Conservation (phyloP, 2,329 filamentous ascomycete genomes). For the Penicillium sp. region DNA sequence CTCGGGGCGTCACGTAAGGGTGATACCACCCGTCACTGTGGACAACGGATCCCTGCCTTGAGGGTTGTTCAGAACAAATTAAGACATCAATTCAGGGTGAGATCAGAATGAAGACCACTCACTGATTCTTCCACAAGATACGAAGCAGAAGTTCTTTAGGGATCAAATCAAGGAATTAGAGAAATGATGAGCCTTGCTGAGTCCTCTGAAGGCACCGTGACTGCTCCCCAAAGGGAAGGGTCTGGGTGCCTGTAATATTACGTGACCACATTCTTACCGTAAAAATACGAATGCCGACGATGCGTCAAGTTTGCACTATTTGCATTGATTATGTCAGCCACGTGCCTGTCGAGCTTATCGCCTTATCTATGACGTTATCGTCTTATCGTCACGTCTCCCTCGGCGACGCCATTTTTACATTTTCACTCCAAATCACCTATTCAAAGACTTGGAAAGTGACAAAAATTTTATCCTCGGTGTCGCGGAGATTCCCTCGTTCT, state of each 20-base stretch:
- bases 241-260: not conserved
- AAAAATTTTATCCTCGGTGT: not conserved
- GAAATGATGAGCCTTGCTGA: too few relatives aligned
- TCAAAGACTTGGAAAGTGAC: not conserved
- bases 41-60: constrained; percentile 4
- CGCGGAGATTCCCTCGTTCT: not conserved
- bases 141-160: too few relatives aligned
- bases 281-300: not conserved
- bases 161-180: too few relatives aligned
- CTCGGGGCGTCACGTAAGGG: not conserved
- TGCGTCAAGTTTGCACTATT: constrained; percentile 20
- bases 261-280: not conserved
- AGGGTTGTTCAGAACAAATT: too few relatives aligned
- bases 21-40: not conserved
- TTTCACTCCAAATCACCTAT: constrained; percentile 1
- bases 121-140: too few relatives aligned
- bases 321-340: constrained; percentile 12
- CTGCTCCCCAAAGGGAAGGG: not conserved
- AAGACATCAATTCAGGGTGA: too few relatives aligned
- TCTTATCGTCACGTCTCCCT: constrained; percentile 29
- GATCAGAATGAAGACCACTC: too few relatives aligned
- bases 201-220: too few relatives aligned
- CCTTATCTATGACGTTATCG: constrained; percentile 26
- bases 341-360: constrained; percentile 19
- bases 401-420: constrained; percentile 7